phyloP scores from a whole-genome alignment of 768 basidiomycete genomes.

The Tricholoma saponaceum region DNA sequence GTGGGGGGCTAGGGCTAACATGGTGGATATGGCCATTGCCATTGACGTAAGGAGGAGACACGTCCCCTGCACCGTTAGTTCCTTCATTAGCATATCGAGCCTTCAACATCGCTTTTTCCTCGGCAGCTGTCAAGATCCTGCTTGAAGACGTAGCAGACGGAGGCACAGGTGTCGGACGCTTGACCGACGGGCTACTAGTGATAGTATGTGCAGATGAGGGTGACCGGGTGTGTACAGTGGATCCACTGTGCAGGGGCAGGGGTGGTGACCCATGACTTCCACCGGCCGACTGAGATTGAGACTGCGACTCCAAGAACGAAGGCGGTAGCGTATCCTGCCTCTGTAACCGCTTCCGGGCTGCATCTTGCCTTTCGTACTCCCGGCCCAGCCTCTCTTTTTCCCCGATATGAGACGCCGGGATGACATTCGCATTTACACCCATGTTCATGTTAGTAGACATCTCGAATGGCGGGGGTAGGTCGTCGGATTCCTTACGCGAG shows the following conservation, averaged over 20 bases:
- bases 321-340: slow-evolving; percentile 52
- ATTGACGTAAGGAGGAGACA: slow-evolving; percentile 16
- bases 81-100: slow-evolving; percentile 64
- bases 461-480: slow-evolving; percentile 55
- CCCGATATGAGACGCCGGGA: slow-evolving; percentile 34
- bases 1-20: slow-evolving; percentile 8
- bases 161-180: slow-evolving; percentile 29
- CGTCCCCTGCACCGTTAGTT: slow-evolving; percentile 9
- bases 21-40: slow-evolving; percentile 14
- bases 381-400: slow-evolving; percentile 72
- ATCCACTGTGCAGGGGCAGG: slow-evolving; percentile 13
- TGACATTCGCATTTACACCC: slow-evolving; percentile 33
- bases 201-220: slow-evolving; percentile 11
- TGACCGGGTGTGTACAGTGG: slow-evolving; percentile 8
- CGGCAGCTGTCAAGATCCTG: slow-evolving; percentile 57
- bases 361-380: slow-evolving; percentile 65
- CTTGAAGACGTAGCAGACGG: slow-evolving; percentile 25
- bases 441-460: slow-evolving; percentile 29
- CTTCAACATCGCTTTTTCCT: slow-evolving; percentile 71
- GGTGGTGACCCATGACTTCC: slow-evolving; percentile 7
- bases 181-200: slow-evolving; percentile 11
- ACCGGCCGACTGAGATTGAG: slow-evolving; percentile 10
- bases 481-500: slow-evolving; percentile 16
- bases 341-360: slow-evolving; percentile 45
- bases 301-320: slow-evolving; percentile 18